Conservation (phyloP, 2,329 filamentous ascomycete genomes). For the Stachybotrys elegans region DNA sequence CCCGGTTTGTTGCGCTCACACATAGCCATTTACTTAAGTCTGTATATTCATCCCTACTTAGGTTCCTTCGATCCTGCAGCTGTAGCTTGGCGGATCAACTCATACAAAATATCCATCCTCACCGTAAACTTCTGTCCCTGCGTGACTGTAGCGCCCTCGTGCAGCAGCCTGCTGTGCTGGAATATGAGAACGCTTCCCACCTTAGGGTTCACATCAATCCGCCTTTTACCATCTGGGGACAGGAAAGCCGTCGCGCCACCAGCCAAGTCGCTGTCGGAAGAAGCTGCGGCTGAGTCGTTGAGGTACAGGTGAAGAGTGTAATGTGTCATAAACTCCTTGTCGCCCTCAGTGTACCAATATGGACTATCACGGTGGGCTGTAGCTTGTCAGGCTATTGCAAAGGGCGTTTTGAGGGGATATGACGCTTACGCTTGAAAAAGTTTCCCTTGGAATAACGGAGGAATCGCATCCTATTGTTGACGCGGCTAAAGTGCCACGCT, state of each 20-base stretch:
- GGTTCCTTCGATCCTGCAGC: too few relatives aligned
- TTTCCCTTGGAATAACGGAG: slow-evolving; percentile 67
- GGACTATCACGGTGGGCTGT: slow-evolving; percentile 62
- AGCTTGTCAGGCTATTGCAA: too few relatives aligned
- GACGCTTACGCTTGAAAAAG: slow-evolving; percentile 59
- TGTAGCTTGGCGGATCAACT: too few relatives aligned
- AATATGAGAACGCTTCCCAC: slow-evolving; percentile 56
- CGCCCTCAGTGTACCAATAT: slow-evolving; percentile 51
- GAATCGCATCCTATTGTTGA: slow-evolving; percentile 73
- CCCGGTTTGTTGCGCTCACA: too few relatives aligned
- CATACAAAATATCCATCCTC: slow-evolving; percentile 50
- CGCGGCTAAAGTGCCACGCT: slow-evolving; percentile 39
- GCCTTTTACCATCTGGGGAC: slow-evolving; percentile 33
- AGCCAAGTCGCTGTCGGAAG: slow-evolving; percentile 24
- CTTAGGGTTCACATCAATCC: slow-evolving; percentile 50
- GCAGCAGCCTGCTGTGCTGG: slow-evolving; percentile 46
- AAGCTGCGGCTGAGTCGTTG: slow-evolving; percentile 20
- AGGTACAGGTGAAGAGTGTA: slow-evolving; percentile 52
- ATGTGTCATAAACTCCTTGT: slow-evolving; percentile 36
- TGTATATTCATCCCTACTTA: too few relatives aligned
- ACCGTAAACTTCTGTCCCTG: slow-evolving; percentile 52
- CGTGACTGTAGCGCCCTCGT: slow-evolving; percentile 49
- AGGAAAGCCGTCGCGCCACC: slow-evolving; percentile 55
- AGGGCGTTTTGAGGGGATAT: fast-evolving
- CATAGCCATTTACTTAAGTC: too few relatives aligned